Conservation (phyloP, 73 alveolate species). For the Paramecium bursaria region DNA sequence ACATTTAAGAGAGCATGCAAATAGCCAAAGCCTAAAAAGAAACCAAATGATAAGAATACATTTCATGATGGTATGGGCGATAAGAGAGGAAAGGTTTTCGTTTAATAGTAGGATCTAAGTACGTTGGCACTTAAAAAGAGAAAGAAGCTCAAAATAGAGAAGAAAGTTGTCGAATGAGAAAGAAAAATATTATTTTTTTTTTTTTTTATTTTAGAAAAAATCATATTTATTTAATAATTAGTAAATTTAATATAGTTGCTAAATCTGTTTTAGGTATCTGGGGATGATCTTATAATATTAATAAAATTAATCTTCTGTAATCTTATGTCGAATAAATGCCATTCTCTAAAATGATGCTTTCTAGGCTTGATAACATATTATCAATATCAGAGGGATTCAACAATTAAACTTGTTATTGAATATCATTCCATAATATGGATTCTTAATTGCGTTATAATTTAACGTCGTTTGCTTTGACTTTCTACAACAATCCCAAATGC, state of each 20-base stretch:
- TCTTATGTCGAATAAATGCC: conserved; percentile 16
- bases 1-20: conserved; percentile 77
- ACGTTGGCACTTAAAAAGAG: conserved; percentile 78
- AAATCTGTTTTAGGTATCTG: conserved; percentile 40
- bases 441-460: conserved; percentile 8
- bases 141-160: conserved; percentile 64
- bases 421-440: conserved; percentile 2
- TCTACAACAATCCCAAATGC: conserved; percentile 19
- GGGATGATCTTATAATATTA: conserved; percentile 1
- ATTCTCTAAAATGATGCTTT: not conserved
- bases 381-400: not conserved
- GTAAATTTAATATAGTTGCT: conserved; percentile 22
- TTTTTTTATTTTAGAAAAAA: no score
- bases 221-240: conserved; percentile 53
- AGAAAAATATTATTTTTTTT: no score
- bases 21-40: conserved; percentile 77
- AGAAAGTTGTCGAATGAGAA: no score
- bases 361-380: not conserved
- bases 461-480: conserved; percentile 26
- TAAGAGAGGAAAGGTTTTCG: conserved; percentile 80
- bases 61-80: conserved; percentile 80
- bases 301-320: not conserved
- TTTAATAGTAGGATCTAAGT: conserved; percentile 78
- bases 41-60: conserved; percentile 75
- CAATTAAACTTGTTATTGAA: not conserved